phyloP scores from a whole-genome alignment of 306 rosid species.

The Quercus mongolica region DNA sequence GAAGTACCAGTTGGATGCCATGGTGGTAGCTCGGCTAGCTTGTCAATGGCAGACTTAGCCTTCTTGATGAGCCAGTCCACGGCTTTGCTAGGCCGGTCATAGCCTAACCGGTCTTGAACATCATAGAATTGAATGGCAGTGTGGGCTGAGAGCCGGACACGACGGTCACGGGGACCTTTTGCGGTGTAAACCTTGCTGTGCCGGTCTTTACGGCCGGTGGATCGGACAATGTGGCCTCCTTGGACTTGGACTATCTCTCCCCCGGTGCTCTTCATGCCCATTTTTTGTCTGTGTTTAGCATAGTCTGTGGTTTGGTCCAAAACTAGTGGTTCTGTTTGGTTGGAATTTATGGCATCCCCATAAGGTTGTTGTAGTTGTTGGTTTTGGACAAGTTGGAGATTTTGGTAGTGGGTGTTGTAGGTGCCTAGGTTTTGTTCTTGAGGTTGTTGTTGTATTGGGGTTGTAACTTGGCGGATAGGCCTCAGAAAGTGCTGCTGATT shows the following conservation, averaged over 20 bases:
- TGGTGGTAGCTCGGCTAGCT: constrained; percentile 70
- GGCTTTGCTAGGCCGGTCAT: constrained; percentile 81
- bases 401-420: constrained; percentile 4
- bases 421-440: constrained; percentile 24
- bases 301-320: constrained; percentile 7
- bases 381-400: constrained; percentile 30
- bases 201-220: constrained; percentile 63
- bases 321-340: constrained; percentile 13
- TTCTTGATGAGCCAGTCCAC: constrained; percentile 92
- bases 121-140: constrained; percentile 89
- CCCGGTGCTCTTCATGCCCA: constrained; percentile 63
- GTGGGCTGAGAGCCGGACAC: constrained; percentile 73
- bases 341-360: constrained; percentile 21
- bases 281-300: constrained; percentile 12
- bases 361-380: neutral
- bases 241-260: constrained; percentile 77
- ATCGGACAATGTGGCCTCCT: constrained; percentile 82
- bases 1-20: constrained; percentile 34
- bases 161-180: constrained; percentile 73
- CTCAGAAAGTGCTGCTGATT: constrained; percentile 20
- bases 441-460: constrained; percentile 26
- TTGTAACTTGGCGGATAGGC: constrained; percentile 9
- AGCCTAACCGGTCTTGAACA: constrained; percentile 84
- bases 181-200: constrained; percentile 81
- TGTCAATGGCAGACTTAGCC: constrained; percentile 68